phyloP scores from a whole-genome alignment of 495 filamentous ascomycete species.

The Penicillium ochrochloron region DNA sequence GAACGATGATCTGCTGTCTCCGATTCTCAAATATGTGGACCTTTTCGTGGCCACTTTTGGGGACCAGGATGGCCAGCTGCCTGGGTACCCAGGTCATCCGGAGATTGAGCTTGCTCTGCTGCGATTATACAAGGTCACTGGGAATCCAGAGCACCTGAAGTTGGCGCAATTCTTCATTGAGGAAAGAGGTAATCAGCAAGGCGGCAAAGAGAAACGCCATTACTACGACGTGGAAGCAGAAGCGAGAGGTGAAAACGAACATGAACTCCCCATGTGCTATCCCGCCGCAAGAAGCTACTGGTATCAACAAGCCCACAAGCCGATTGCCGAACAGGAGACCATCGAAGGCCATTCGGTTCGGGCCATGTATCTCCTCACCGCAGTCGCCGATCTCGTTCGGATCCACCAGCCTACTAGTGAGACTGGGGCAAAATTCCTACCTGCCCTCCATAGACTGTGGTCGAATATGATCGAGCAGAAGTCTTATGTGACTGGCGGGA shows the following conservation, averaged over 20 bases:
- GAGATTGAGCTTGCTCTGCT: constrained; percentile 64
- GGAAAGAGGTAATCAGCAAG: constrained; percentile 57
- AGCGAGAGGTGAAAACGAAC: constrained; percentile 53
- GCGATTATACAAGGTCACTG: constrained; percentile 55
- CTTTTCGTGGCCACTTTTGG: constrained; percentile 57
- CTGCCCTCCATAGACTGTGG: constrained; percentile 54
- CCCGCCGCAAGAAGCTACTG: constrained; percentile 42
- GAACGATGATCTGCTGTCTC: constrained; percentile 54
- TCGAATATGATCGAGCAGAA: constrained; percentile 62
- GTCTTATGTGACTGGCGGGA: constrained; percentile 64
- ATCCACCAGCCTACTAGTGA: constrained; percentile 32
- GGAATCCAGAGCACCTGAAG: constrained; percentile 48
- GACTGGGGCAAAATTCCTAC: constrained; percentile 23
- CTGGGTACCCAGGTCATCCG: constrained; percentile 63
- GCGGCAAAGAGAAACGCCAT: constrained; percentile 48
- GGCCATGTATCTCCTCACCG: constrained; percentile 58
- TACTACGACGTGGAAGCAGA: constrained; percentile 59
- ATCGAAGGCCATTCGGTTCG: constrained; percentile 65
- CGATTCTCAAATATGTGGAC: constrained; percentile 59
- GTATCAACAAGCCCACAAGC: constrained; percentile 61
- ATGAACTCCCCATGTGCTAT: constrained; percentile 49
- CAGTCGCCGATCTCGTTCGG: constrained; percentile 41
- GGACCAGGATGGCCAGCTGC: constrained; percentile 49
- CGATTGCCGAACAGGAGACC: constrained; percentile 57
- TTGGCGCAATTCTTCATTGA: constrained; percentile 61